phyloP scores from a whole-genome alignment of 2,329 filamentous ascomycete species.

The Chalaropsis thielavioides region DNA sequence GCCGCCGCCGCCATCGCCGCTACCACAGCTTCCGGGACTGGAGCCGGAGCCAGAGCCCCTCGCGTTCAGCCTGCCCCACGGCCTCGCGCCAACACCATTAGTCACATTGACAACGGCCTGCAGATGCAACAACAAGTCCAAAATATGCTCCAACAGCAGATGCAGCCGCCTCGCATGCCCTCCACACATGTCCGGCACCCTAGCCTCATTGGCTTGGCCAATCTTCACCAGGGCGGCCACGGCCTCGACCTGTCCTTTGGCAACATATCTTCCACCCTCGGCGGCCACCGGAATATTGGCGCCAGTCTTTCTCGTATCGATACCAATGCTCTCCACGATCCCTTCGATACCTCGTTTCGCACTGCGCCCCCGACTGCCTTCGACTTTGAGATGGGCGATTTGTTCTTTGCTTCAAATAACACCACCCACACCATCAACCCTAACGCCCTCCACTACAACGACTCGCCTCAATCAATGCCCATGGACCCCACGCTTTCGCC shows the following conservation, averaged over 20 bases:
- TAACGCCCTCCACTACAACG: slow-evolving; percentile 68
- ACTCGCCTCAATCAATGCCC: slow-evolving; percentile 54
- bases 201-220: slow-evolving; percentile 54
- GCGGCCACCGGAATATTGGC: slow-evolving; percentile 45
- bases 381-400: slow-evolving; percentile 57
- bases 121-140: slow-evolving; percentile 58
- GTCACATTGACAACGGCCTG: slow-evolving; percentile 62
- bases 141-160: slow-evolving; percentile 40
- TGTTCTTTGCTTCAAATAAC: slow-evolving; percentile 42
- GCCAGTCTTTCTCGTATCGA: slow-evolving; percentile 71
- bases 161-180: slow-evolving; percentile 28
- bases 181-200: slow-evolving; percentile 54
- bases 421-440: slow-evolving; percentile 46
- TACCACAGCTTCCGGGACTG: neutral
- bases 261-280: slow-evolving; percentile 53
- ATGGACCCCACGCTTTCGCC: slow-evolving; percentile 45
- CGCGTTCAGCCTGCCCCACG: slow-evolving; percentile 27
- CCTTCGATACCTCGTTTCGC: slow-evolving; percentile 39
- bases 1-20: slow-evolving; percentile 43
- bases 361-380: slow-evolving; percentile 60
- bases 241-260: slow-evolving; percentile 49
- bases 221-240: slow-evolving; percentile 29
- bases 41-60: neutral
- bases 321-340: slow-evolving; percentile 39
- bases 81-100: slow-evolving; percentile 89